phyloP scores from a whole-genome alignment of 2,329 filamentous ascomycete species.

The Trichophyton schoenleinii region DNA sequence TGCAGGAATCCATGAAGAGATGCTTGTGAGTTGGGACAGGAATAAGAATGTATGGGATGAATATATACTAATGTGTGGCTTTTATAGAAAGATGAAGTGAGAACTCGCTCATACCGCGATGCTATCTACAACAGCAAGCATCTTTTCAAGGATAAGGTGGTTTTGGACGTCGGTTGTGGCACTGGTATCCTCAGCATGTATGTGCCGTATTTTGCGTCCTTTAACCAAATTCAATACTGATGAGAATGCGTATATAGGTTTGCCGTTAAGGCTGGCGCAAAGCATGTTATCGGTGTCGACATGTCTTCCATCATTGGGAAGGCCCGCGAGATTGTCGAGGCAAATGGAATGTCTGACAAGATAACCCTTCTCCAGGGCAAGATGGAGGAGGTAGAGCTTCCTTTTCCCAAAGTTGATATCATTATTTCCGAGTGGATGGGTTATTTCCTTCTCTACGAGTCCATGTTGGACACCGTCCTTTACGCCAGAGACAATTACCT shows the following conservation, averaged over 20 bases:
- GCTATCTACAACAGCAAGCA: slow-evolving; percentile 95
- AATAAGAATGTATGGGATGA: slow-evolving; percentile 8
- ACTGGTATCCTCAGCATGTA: slow-evolving; percentile 98
- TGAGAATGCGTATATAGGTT: slow-evolving; percentile 51
- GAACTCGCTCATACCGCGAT: slow-evolving; percentile 92
- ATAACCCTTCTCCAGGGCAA: slow-evolving; percentile 97
- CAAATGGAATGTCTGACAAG: slow-evolving; percentile 86
- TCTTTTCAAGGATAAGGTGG: slow-evolving; percentile 79
- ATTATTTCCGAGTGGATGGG: slow-evolving; percentile 99
- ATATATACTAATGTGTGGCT: slow-evolving; percentile 7
- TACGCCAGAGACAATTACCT: slow-evolving; percentile 93
- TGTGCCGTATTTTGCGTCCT: slow-evolving; percentile 22
- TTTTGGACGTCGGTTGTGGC: slow-evolving; percentile 94
- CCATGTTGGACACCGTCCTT: slow-evolving; percentile 95
- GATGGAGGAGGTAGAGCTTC: slow-evolving; percentile 96
- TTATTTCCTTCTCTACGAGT: slow-evolving; percentile 97
- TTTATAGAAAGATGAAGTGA: slow-evolving; percentile 88
- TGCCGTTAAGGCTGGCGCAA: slow-evolving; percentile 86
- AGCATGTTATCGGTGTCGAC: slow-evolving; percentile 97
- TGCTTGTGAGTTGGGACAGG: slow-evolving; percentile 58
- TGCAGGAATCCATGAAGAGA: slow-evolving; percentile 88
- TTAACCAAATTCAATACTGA: background rate
- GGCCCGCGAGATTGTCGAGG: slow-evolving; percentile 83
- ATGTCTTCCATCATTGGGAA: slow-evolving; percentile 99
- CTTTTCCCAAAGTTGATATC: slow-evolving; percentile 93